phyloP scores from a whole-genome alignment of 2,329 filamentous ascomycete species.

The Xylariaceae sp. region DNA sequence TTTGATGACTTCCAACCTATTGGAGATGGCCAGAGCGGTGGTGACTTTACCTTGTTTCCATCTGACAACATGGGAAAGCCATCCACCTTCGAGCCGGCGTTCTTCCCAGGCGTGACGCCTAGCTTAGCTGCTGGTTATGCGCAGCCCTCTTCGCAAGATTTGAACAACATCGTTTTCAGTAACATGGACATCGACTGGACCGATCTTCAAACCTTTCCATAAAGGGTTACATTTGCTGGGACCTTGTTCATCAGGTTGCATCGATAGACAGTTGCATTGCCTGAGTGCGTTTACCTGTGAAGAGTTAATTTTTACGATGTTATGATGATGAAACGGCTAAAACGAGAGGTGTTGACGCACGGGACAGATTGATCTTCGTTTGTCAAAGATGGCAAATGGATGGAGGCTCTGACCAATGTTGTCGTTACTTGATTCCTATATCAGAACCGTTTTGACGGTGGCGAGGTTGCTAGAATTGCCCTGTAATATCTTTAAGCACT shows the following conservation, averaged over 20 bases:
- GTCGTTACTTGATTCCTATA: too few species aligned
- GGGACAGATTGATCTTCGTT: slow-evolving; percentile 21
- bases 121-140: slow-evolving; percentile 51
- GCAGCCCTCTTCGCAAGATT: slow-evolving; percentile 51
- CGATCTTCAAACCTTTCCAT: too few species aligned
- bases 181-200: slow-evolving; percentile 33
- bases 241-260: too few species aligned
- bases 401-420: too few species aligned
- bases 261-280: too few species aligned
- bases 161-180: slow-evolving; percentile 32
- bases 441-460: too few species aligned
- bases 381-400: slow-evolving; percentile 7
- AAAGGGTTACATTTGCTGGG: too few species aligned
- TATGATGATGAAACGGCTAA: slow-evolving; percentile 26
- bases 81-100: slow-evolving; percentile 38
- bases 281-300: background rate
- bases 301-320: slow-evolving; percentile 23
- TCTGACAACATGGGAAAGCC: slow-evolving; percentile 38
- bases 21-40: slow-evolving; percentile 42
- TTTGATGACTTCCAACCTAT: slow-evolving; percentile 53
- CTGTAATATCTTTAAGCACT: too few species aligned
- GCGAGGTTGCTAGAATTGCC: too few species aligned
- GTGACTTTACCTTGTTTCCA: slow-evolving; percentile 66
- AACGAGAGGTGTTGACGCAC: slow-evolving; percentile 5
- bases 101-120: slow-evolving; percentile 49